phyloP scores from a whole-genome alignment of 179 eudicot genomes.

The Silene noctiflora region DNA sequence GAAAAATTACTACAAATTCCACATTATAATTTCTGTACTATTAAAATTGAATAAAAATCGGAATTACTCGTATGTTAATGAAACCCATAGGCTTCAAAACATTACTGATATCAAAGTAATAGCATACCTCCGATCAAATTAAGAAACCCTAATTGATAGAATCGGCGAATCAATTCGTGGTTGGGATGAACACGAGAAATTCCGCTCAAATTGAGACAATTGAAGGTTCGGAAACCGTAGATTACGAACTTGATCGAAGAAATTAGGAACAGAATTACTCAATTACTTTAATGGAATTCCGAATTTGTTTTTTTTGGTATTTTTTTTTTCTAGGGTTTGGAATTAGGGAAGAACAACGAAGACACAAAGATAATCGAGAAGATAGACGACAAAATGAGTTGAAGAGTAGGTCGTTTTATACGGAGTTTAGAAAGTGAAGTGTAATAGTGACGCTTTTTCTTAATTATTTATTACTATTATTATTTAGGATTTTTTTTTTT shows the following conservation, averaged over 20 bases:
- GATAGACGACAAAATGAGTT: not conserved
- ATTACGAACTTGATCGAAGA: not conserved
- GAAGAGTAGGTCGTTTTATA: slow-evolving; percentile 4
- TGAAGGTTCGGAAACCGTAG: not conserved
- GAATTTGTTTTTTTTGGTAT: not conserved
- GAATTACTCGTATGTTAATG: not conserved
- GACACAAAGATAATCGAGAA: not conserved
- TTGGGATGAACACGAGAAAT: not conserved
- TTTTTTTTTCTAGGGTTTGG: slow-evolving; percentile 11
- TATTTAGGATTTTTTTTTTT: not conserved
- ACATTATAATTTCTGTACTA: not conserved
- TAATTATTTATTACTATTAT: not conserved
- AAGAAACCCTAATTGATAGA: not conserved
- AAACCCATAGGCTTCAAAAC: not conserved
- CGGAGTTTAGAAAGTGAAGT: not conserved
- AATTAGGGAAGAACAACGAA: not conserved
- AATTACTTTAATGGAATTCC: not conserved
- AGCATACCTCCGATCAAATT: not conserved
- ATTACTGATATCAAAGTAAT: not conserved
- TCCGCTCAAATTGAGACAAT: not conserved
- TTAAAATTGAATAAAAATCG: slow-evolving; percentile 3
- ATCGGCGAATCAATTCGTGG: not conserved
- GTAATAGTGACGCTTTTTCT: slow-evolving; percentile 8
- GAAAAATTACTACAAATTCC: slow-evolving; percentile 3
- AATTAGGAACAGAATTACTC: not conserved